Base-by-base conservation (phyloP, 2,329 filamentous ascomycete genomes). In the Exserohilum rostratum region DNA sequence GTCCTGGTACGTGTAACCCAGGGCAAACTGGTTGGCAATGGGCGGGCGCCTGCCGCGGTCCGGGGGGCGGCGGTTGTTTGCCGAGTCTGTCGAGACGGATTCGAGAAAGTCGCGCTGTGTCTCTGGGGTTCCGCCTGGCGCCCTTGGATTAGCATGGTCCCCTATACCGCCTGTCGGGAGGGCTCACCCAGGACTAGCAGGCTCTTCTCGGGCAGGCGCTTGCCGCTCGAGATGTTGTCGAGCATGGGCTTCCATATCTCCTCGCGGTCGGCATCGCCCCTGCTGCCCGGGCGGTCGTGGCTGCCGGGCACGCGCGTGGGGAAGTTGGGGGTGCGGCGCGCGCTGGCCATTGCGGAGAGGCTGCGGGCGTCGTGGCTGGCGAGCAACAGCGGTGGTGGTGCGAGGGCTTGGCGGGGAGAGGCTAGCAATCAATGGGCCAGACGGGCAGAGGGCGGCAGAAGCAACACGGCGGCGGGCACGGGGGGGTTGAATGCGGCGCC, bases 221-320 rank as follows among this genome's bases (percentile, higher is more conserved):
- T 96, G 64, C 90, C 91, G 77, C 90, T 96, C 66, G 93, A 91
- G 65, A 95, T 93, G 48, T 86, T 88, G 76, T 96, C 91, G 64
- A 97, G 83, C 89, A 97, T 91, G 39, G 91, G 92, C 57, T 90
- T 93, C 93, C 93, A 97, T 77, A 97, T 88, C 73, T 96, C 91
- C 77, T 90, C 91, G 79, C 91, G 93, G 61, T 80, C 78, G 39
- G 79, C 78, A 74, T 88, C 88, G 66, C 25, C 39, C 25, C 90
- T 88, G 76, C 80, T 83, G 31, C 77, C 70, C 11, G 75, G 72
- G 44, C 72, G 64, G 38, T 71, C 65, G 46, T 66, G 58, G 45
- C 51, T 56, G 25, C 56, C 64, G 7, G 64, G 58, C 15, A 57
- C 49, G 37, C 68, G 61, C 51, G 62, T 62, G 48, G 68, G 66